Evolutionary conservation across 805 yeast genomes (phyloP).

Genomic region (Saccharomycopsis sp.): DNA sequence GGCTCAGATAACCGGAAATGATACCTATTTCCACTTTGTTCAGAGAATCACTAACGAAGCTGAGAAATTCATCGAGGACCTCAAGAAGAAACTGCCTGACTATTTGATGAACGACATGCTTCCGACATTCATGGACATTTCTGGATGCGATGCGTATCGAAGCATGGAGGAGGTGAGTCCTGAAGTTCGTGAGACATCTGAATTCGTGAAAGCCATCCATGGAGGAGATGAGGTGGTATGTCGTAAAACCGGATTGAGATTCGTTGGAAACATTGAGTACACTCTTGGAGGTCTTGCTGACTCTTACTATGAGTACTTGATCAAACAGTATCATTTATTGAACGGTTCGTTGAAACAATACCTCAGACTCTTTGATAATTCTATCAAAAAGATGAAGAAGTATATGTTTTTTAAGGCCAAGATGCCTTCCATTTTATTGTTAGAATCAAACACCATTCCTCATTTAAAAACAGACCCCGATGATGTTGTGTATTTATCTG

Average conservation of each 20-base stretch:
- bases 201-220: slow-evolving; percentile 31
- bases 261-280: slow-evolving; percentile 23
- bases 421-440: slow-evolving; percentile 28
- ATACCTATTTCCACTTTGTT: slow-evolving; percentile 42
- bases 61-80: slow-evolving; percentile 20
- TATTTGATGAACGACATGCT: slow-evolving; percentile 37
- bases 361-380: slow-evolving; percentile 27
- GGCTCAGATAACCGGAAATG: slow-evolving; percentile 42
- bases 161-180: slow-evolving; percentile 28
- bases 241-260: slow-evolving; percentile 24
- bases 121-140: slow-evolving; percentile 39
- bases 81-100: slow-evolving; percentile 27
- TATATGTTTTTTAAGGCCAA: slow-evolving; percentile 39
- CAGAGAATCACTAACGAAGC: slow-evolving; percentile 37
- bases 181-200: slow-evolving; percentile 25
- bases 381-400: slow-evolving; percentile 33
- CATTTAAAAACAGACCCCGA: not conserved
- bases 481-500: slow-evolving; percentile 13
- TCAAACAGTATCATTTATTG: slow-evolving; percentile 40
- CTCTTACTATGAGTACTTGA: slow-evolving; percentile 41
- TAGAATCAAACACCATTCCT: slow-evolving; percentile 1
- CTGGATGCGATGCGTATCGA: slow-evolving; percentile 39
- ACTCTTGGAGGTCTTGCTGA: slow-evolving; percentile 38
- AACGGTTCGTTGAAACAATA: slow-evolving; percentile 34
- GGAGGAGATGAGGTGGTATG: slow-evolving; percentile 31